Base-by-base conservation (phyloP, 2,329 filamentous ascomycete species). In the Verticillium zaregamsianum region DNA sequence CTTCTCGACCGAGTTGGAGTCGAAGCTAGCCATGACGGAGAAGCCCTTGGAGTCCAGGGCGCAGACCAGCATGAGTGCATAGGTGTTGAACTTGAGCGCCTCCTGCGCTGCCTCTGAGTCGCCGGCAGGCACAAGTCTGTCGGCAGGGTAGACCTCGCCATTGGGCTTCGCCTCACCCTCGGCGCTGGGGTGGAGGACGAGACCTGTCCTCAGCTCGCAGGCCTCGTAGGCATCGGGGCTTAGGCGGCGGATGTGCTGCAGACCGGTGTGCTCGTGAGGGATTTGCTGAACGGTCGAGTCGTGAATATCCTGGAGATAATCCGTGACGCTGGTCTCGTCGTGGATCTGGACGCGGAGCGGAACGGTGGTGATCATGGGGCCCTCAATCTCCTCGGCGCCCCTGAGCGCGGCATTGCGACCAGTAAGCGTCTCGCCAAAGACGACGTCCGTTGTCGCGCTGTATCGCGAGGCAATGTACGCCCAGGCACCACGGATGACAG, bases 21-120 rank as follows among this genome's bases (percentile, higher is more conserved):
- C 86, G 67, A 89, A 89, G 67, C 86, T 87, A 0, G 86, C 86
- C 76, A 86, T 87, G 61, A 87, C 76, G 17, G 82, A 72, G 68
- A 89, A 84, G 1, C 82, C 80, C 63, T 79, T 76, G 2, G 80
- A 76, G 39, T 85, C 81, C 6, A 89, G 74, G 4, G 83, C 86
- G 70, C 86, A 90, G 52, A 89, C 86, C 23, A 90, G 74, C 77
- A 90, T 89, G 35, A 90, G 80, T 1, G 86, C 82, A 68, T 89
- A 88, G 0, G 80, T 82, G 69, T 82, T 83, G 69, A 83, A 83
- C 67, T 82, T 82, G 66, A 88, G 77, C 1, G 85, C 86, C 66
- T 88, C 86, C 55, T 83, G 80, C 0, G 84, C 85, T 1, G 83
- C 82, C 64, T 87, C 84, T 0, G 75, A 77, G 61, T 86, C 84